Conservation (phyloP, 768 basidiomycete genomes). For the Suillus sp. region DNA sequence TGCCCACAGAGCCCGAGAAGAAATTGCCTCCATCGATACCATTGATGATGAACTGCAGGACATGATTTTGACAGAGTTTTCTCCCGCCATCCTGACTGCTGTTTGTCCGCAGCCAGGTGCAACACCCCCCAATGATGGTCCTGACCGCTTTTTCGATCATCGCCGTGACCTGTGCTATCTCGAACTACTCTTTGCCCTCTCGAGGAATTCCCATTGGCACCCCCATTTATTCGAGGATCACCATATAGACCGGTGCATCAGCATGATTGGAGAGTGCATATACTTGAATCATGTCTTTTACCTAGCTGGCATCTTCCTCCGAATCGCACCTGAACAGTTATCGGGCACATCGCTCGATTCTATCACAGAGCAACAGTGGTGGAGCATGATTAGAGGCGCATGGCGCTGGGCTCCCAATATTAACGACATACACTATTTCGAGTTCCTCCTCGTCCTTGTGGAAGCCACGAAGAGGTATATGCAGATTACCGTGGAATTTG, state of each 20-base stretch:
- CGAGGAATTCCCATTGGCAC: neutral
- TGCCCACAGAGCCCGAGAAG: neutral
- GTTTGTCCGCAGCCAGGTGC: neutral
- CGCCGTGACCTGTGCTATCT: neutral
- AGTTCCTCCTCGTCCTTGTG: neutral
- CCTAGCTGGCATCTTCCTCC: neutral
- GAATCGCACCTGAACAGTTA: neutral
- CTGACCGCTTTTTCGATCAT: neutral
- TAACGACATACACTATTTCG: neutral
- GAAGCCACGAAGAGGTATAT: neutral
- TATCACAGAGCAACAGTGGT: neutral
- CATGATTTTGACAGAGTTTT: neutral
- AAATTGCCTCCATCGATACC: neutral
- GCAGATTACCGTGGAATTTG: neutral
- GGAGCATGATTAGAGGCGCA: neutral
- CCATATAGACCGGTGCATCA: neutral
- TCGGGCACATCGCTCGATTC: neutral
- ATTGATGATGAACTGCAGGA: neutral
- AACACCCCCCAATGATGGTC: neutral
- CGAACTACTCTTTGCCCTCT: neutral
- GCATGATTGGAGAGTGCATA: neutral
- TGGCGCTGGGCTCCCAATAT: accelerated
- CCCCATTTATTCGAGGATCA: neutral
- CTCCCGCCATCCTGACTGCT: neutral
- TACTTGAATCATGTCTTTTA: neutral